A percentile compares a stretch with the other conserved stretches of the same genome.
phyloP scores from a whole-genome alignment of 2,329 filamentous ascomycete species.

The Stagonosporopsis vannaccii region DNA sequence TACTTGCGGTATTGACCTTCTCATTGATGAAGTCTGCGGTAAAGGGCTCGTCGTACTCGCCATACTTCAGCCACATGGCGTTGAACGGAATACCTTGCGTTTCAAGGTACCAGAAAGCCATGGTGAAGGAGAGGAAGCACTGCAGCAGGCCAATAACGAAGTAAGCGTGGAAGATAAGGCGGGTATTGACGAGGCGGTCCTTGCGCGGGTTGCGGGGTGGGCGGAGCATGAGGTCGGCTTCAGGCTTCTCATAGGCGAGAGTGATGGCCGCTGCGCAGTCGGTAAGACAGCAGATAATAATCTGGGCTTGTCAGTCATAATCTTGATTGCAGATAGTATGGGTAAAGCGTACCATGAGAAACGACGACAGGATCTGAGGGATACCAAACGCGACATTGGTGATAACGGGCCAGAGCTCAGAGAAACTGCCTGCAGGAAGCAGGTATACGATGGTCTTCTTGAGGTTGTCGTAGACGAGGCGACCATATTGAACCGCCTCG shows the following conservation, averaged over 20 bases:
- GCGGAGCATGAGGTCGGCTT: slow-evolving; percentile 75
- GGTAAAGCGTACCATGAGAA: slow-evolving; percentile 63
- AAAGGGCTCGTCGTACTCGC: slow-evolving; percentile 34
- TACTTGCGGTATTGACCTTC: slow-evolving; percentile 70
- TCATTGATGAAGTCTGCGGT: slow-evolving; percentile 44
- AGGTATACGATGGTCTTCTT: slow-evolving; percentile 81
- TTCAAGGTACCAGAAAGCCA: slow-evolving; percentile 54
- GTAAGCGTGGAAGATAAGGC: slow-evolving; percentile 76
- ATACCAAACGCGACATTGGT: slow-evolving; percentile 76
- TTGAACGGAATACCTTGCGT: slow-evolving; percentile 69
- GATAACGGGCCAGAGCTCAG: slow-evolving; percentile 77
- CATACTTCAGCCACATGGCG: slow-evolving; percentile 66
- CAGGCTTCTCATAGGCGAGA: slow-evolving; percentile 78
- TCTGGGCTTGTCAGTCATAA: slow-evolving; percentile 4
- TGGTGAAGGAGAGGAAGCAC: slow-evolving; percentile 53
- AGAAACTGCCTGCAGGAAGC: slow-evolving; percentile 75
- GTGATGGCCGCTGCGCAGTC: slow-evolving; percentile 71
- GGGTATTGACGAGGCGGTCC: slow-evolving; percentile 76
- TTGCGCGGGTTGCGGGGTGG: slow-evolving; percentile 72
- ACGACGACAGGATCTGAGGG: slow-evolving; percentile 75
- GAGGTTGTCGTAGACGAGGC: slow-evolving; percentile 80
- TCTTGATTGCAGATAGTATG: not conserved
- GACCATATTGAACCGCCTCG: slow-evolving; percentile 74
- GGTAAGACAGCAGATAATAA: slow-evolving; percentile 70
- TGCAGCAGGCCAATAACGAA: slow-evolving; percentile 69